These are phyloP conservation scores for Fusarium subglutinans DNA, from an alignment of 2,329 filamentous ascomycete genomes.

Conservation along the genomic window DNA sequence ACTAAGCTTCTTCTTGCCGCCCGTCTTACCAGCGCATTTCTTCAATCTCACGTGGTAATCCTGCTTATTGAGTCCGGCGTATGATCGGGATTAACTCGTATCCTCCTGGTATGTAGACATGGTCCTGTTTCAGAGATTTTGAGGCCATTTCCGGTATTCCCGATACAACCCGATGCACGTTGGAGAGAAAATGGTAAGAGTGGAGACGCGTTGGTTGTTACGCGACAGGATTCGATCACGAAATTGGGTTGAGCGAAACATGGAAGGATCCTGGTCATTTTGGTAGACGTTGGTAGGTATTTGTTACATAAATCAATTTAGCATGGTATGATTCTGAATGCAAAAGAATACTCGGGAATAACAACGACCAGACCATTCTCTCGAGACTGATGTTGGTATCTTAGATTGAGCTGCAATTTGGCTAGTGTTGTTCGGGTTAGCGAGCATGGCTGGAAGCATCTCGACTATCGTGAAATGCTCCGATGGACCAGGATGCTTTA, in stretches of 20 bases:
- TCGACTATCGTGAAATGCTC: neutral
- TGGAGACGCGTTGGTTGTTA: neutral
- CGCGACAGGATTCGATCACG: neutral
- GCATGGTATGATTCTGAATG: neutral
- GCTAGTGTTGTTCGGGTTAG: neutral
- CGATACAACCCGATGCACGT: neutral
- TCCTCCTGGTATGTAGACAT: neutral
- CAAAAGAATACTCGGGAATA: accelerated
- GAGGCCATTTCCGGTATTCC: neutral
- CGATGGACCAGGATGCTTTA: neutral
- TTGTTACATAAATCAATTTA: neutral
- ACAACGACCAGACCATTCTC: neutral
- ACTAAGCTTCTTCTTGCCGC: neutral
- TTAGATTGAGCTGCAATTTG: neutral
- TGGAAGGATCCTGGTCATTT: neutral
- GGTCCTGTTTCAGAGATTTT: neutral
- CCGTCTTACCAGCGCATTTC: neutral
- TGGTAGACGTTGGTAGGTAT: neutral
- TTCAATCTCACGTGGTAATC: neutral
- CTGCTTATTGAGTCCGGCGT: neutral
- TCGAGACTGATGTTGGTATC: accelerated
- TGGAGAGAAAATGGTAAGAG: neutral
- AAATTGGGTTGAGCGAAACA: neutral
- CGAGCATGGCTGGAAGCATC: neutral
- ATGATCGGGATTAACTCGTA: too few relatives aligned